Evolutionary conservation across 352 stramenopile genomes (phyloP).

Genomic region (Peronospora farinosa): DNA sequence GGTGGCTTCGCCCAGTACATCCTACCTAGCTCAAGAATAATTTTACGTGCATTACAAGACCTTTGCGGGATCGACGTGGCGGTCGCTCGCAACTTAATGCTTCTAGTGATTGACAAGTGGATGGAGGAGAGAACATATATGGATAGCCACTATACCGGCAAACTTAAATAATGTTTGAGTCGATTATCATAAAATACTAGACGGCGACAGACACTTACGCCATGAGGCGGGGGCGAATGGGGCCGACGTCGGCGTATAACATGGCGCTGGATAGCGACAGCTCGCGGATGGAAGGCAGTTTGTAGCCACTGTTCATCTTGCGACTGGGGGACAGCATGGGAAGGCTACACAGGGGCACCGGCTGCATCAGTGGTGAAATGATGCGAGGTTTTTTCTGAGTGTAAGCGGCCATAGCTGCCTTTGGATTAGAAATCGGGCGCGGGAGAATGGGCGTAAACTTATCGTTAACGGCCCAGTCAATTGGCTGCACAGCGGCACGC

Average conservation of each 20-base stretch:
- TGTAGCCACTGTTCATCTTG: conserved; percentile 16
- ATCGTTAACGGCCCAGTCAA: conserved; percentile 27
- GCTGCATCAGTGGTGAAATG: conserved; percentile 20
- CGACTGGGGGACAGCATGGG: conserved; percentile 39
- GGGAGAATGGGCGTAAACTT: conserved; percentile 71
- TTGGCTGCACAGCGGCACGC: conserved; percentile 23
- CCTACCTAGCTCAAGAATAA: too few relatives aligned
- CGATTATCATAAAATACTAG: too few relatives aligned
- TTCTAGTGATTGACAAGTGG: too few relatives aligned
- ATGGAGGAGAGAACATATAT: too few relatives aligned
- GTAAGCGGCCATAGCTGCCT: conserved; percentile 6
- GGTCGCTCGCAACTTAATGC: too few relatives aligned
- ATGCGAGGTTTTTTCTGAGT: conserved; percentile 11
- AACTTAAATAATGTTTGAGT: too few relatives aligned
- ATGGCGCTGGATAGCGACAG: neutral
- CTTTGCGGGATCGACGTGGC: too few relatives aligned
- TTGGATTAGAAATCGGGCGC: conserved; percentile 14
- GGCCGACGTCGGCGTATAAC: neutral
- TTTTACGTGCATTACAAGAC: too few relatives aligned
- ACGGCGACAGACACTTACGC: conserved; percentile 22
- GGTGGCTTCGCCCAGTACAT: too few relatives aligned
- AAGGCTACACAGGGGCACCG: conserved; percentile 24
- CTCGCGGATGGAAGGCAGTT: neutral
- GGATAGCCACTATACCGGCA: too few relatives aligned
- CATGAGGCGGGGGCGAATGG: neutral